phyloP scores from a whole-genome alignment of 306 rosid species.

The Casuarina equisetifolia region DNA sequence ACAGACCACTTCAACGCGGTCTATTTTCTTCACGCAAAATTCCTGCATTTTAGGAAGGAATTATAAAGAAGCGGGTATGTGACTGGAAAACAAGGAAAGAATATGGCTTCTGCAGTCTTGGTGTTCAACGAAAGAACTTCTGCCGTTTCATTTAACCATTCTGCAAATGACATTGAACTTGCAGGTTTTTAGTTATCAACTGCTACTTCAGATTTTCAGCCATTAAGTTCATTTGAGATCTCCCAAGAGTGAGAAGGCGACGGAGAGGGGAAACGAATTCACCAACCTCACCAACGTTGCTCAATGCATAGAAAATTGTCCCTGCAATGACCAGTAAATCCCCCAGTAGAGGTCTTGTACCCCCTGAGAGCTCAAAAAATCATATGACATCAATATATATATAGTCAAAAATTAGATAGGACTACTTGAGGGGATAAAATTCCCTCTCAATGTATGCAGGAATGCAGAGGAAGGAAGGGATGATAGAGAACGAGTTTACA shows the following conservation, averaged over 20 bases:
- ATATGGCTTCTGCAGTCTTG: not conserved
- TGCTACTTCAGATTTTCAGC: not conserved
- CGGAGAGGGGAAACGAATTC: not conserved
- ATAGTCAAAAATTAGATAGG: not conserved
- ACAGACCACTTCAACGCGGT: constrained; percentile 54
- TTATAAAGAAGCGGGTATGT: not conserved
- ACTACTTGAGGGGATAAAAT: not conserved
- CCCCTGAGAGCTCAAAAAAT: constrained; percentile 39
- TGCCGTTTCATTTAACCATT: not conserved
- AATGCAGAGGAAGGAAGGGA: not conserved
- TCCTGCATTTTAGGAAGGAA: constrained; percentile 49
- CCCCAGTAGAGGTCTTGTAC: constrained; percentile 58
- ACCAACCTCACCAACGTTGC: constrained; percentile 72
- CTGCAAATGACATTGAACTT: not conserved
- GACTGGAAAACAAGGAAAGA: not conserved
- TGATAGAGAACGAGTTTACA: not conserved
- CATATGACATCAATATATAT: not conserved
- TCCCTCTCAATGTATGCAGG: not conserved
- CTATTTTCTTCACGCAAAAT: constrained; percentile 61
- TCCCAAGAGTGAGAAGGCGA: not conserved
- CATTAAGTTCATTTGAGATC: not conserved
- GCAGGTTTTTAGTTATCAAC: not conserved
- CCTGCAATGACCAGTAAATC: constrained; percentile 62
- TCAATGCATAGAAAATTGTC: constrained; percentile 59
- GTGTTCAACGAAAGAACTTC: not conserved